Evolutionary conservation across 495 filamentous ascomycete genomes (phyloP), one percentile per base, ranked within the genome.

Genomic region (Jackrogersella multiformis): DNA sequence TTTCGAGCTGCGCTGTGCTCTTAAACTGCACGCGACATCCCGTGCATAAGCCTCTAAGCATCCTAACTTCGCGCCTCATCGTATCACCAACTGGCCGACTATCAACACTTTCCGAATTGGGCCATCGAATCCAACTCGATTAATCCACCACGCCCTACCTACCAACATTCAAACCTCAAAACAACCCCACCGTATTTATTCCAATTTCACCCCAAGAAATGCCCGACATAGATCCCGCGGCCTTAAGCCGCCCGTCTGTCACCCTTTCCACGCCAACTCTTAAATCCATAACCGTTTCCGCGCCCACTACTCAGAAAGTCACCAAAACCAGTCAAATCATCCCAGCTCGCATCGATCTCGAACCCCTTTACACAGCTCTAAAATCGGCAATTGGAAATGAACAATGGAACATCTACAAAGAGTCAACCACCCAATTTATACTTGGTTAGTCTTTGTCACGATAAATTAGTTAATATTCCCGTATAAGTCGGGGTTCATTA

Each of bases 371-470:
- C 74, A 90, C 91, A 34, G 87, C 89, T 63, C 84, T 99, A 44
- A 97, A 97, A 75, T 79, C 83, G 39, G 87, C 85, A 38, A 89
- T 98, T 75, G 79, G 81, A 28, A 84, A 88, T 44, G 94, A 97
- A 74, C 85, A 92, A 76, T 99, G 95, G 95, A 81, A 84, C 41
- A 84, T 85, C 61, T 99, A 99, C 76, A 97, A 96, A 78, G 90
- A 94, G 66, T 77, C 92, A 24, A 86, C 91, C 18, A 87, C 88
- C 55, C 81, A 88, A 15, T 98, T 97, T 76, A 74, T 97, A 30
- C 79, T 94, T 70, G 94, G 94, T 95, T 78, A 42, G 86, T 83
- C 56, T 73, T 68, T 67, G 64, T 68, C 35, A 52, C 18, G 2
- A 34, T 58, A 48, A 18, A 51, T 56, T 36, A 6, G 30, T 12